A percentile compares a stretch with the other conserved stretches of the same genome.
Conservation (phyloP, 306 rosid genomes). For the Dryas octopetala region DNA sequence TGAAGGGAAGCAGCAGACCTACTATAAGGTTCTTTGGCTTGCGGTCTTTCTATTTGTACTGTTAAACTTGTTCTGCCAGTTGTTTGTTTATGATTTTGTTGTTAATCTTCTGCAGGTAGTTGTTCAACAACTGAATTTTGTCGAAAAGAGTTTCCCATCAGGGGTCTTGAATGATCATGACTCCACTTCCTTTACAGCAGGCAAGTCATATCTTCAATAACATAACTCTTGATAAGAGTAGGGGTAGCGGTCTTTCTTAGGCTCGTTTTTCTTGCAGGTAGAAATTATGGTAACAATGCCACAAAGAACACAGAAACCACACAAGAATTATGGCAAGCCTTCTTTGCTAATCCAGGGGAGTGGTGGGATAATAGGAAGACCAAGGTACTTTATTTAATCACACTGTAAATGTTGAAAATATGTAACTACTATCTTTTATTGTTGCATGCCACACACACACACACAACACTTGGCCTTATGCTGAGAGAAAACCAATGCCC, state of each 20-base stretch:
- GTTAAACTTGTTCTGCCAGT: not conserved
- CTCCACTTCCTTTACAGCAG: constrained; percentile 44
- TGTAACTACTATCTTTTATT: not conserved
- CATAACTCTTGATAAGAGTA: constrained; percentile 6
- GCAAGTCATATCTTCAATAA: constrained; percentile 35
- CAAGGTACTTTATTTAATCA: constrained; percentile 35
- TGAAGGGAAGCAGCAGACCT: constrained; percentile 75
- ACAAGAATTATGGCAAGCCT: constrained; percentile 79
- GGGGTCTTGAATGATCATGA: constrained; percentile 43
- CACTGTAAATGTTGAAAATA: not conserved
- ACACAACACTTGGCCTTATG: not conserved
- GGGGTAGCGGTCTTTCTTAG: constrained; percentile 10
- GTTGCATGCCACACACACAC: not conserved
- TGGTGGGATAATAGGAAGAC: constrained; percentile 70
- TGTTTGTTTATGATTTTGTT: constrained; percentile 18
- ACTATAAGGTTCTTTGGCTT: constrained; percentile 67
- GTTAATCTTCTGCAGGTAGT: constrained; percentile 54
- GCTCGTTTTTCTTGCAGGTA: constrained; percentile 42
- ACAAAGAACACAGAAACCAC: constrained; percentile 49
- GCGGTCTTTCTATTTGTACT: not conserved
- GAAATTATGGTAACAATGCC: constrained; percentile 37
- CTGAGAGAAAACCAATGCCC: not conserved
- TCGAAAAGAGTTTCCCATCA: constrained; percentile 50
- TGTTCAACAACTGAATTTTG: constrained; percentile 78
- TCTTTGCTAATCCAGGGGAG: constrained; percentile 55